Evolutionary conservation across 2,329 filamentous ascomycete genomes (phyloP).

Genomic region (Fusarium poae): DNA sequence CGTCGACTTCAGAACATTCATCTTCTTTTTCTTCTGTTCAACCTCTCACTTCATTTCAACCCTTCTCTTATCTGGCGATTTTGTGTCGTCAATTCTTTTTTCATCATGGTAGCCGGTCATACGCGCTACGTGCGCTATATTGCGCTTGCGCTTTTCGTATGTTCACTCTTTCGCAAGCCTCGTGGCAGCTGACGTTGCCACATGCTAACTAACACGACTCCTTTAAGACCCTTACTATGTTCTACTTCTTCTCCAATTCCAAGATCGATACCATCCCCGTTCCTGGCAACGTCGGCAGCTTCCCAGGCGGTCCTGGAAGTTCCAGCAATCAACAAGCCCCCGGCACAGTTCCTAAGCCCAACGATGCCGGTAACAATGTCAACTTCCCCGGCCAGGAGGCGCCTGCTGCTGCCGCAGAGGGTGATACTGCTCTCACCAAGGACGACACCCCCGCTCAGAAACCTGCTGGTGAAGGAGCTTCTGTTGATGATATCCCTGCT

Average conservation of each 20-base stretch:
- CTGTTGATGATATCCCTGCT: slow-evolving; percentile 14
- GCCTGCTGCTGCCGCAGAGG: slow-evolving; percentile 24
- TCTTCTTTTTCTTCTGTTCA: slow-evolving; percentile 34
- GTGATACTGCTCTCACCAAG: slow-evolving; percentile 39
- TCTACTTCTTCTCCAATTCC: slow-evolving; percentile 83
- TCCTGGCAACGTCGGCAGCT: slow-evolving; percentile 36
- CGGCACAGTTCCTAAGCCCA: slow-evolving; percentile 36
- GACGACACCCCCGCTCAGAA: slow-evolving; percentile 41
- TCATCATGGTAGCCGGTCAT: slow-evolving; percentile 73
- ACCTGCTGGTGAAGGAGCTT: slow-evolving; percentile 31
- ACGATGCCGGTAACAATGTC: slow-evolving; percentile 41
- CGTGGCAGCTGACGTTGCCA: slow-evolving; percentile 21
- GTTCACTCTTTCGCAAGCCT: slow-evolving; percentile 52
- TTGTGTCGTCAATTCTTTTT: slow-evolving; percentile 36
- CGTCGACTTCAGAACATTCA: slow-evolving; percentile 39
- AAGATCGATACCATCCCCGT: slow-evolving; percentile 59
- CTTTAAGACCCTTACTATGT: slow-evolving; percentile 58
- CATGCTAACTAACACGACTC: slow-evolving; percentile 25
- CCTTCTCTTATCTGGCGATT: slow-evolving; percentile 27
- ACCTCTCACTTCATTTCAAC: slow-evolving; percentile 19
- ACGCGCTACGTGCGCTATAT: slow-evolving; percentile 83
- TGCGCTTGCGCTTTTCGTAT: slow-evolving; percentile 85
- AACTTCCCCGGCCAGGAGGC: slow-evolving; percentile 44
- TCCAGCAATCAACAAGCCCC: slow-evolving; percentile 40
- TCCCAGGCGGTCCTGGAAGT: slow-evolving; percentile 46